These are phyloP conservation scores for Crithidia thermophila DNA, from an alignment of 208 protist genomes.

Conservation along the genomic window DNA sequence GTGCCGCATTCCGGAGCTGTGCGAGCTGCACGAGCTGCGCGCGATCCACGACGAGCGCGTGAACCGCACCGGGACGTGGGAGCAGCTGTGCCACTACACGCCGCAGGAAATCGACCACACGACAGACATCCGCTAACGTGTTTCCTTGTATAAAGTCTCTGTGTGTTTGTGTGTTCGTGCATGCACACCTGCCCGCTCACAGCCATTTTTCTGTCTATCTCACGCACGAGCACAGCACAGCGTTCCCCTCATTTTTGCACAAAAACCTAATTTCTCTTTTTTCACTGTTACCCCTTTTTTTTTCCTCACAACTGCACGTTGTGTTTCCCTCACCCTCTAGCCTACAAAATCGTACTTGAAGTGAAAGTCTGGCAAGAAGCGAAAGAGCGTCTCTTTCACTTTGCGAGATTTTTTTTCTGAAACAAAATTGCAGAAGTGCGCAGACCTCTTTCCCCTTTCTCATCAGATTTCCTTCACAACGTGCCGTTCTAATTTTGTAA, in stretches of 20 bases:
- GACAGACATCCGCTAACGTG: constrained; percentile 72
- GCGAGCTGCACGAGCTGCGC: constrained; percentile 64
- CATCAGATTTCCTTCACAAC: too few species aligned
- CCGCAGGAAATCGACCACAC: constrained; percentile 74
- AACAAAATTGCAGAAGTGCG: too few species aligned
- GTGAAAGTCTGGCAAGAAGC: background rate
- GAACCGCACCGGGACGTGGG: constrained; percentile 73
- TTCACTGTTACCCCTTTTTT: background rate
- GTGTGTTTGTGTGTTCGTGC: too few species aligned
- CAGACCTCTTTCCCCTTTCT: too few species aligned
- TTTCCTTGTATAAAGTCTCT: background rate
- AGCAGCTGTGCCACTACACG: constrained; percentile 71
- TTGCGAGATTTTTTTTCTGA: too few species aligned
- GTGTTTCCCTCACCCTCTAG: background rate
- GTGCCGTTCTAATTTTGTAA: too few species aligned
- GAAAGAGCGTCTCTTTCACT: too few species aligned
- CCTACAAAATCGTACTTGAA: background rate
- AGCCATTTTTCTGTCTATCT: too few species aligned
- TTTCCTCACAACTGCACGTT: background rate
- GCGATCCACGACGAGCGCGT: constrained; percentile 61
- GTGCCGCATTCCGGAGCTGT: constrained; percentile 77
- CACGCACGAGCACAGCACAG: too few species aligned
- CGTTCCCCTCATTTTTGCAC: background rate
- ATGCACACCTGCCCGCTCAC: too few species aligned
- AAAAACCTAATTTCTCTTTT: background rate